A percentile compares a stretch with the other conserved stretches of the same genome.
phyloP scores from a whole-genome alignment of 352 stramenopile genomes.

The Phytophthora fragariae region DNA sequence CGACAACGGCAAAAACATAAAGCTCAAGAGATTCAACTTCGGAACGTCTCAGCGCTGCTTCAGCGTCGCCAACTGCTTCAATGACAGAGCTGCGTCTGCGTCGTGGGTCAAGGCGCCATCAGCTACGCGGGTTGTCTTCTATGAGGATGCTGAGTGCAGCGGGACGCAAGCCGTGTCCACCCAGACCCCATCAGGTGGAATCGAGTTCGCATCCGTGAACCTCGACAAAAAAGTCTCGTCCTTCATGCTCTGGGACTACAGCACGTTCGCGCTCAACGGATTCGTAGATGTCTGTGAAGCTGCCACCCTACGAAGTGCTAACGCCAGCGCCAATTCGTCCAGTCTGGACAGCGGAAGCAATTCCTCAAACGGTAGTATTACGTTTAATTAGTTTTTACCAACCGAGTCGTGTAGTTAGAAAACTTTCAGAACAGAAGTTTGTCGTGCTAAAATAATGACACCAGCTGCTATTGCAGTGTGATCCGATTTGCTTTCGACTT shows the following conservation, averaged over 20 bases:
- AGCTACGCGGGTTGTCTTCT: slow-evolving; percentile 30
- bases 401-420: background rate
- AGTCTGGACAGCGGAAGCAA: background rate
- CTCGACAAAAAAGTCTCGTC: slow-evolving; percentile 42
- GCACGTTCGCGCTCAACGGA: slow-evolving; percentile 13
- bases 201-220: slow-evolving; percentile 24
- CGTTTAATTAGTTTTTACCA: background rate
- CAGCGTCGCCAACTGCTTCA: slow-evolving; percentile 32
- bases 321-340: background rate
- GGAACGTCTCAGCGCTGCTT: slow-evolving; percentile 33
- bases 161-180: slow-evolving; percentile 18
- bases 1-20: slow-evolving; percentile 33
- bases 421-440: background rate
- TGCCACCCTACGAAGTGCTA: background rate
- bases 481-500: too few relatives aligned
- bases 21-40: slow-evolving; percentile 39
- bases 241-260: slow-evolving; percentile 42
- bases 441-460: background rate
- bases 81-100: slow-evolving; percentile 30
- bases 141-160: slow-evolving; percentile 26
- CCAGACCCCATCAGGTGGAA: slow-evolving; percentile 11
- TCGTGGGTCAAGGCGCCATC: slow-evolving; percentile 31
- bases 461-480: too few relatives aligned
- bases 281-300: slow-evolving; percentile 33
- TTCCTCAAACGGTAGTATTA: background rate